Evolutionary conservation across 495 filamentous ascomycete species (phyloP), one percentile per base, ranked within the genome.

Genomic region (Xylaria castorea): DNA sequence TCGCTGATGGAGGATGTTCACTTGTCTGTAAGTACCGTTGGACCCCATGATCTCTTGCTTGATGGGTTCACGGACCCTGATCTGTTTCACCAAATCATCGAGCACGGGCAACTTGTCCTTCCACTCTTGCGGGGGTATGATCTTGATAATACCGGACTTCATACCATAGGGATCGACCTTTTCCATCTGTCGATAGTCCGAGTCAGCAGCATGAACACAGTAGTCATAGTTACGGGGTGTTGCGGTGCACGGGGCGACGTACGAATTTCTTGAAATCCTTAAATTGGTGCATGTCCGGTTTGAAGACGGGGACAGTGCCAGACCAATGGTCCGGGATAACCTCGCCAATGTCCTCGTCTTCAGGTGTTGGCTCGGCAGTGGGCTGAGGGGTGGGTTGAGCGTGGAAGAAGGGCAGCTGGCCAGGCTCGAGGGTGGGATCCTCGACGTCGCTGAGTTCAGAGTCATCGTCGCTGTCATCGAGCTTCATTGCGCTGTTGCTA

Each of bases 31-130:
- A 42, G 92, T 95, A 36, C 97, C 96, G 76, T 95, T 92, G 64
- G 91, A 93, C 12, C 95, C 97, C 85, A 94, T 93, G 79, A 98
- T 98, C 75, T 99, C 96, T 78, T 99, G 96, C 78, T 92, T 96
- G 80, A 99, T 98, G 12, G 96, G 96, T 74, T 98, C 97, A 85
- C 94, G 96, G 75, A 98, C 94, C 71, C 91, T 91, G 78, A 99
- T 93, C 66, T 91, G 91, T 81, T 97, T 98, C 71, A 99, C 89
- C 68, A 91, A 86, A 75, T 98, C 92, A 75, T 96, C 90, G 72
- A 98, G 89, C 42, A 87, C 80, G 25, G 93, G 91, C 32, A 95
- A 89, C 32, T 89, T 83, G 73, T 94, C 91, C 80, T 86, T 93
- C 96, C 96, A 99, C 90, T 98, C 97, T 77, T 92, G 85, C 2